These are phyloP conservation scores for Cladosporium colombiae DNA, from an alignment of 2,329 filamentous ascomycete species.

Conservation along the genomic window DNA sequence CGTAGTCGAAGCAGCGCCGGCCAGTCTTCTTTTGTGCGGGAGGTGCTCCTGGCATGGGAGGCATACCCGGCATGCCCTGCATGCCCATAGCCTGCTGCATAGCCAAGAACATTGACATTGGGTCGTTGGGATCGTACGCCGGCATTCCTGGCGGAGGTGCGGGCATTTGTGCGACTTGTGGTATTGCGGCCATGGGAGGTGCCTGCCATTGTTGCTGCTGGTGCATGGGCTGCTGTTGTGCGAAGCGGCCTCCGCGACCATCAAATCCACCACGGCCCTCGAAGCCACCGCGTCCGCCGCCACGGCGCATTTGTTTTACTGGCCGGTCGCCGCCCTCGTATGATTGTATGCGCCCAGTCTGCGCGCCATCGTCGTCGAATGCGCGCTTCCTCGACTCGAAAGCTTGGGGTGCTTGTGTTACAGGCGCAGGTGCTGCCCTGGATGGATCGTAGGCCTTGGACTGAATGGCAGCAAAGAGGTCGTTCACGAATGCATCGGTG, in stretches of 20 bases:
- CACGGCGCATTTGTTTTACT: slow-evolving; percentile 63
- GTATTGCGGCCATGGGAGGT: slow-evolving; percentile 25
- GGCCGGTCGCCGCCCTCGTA: slow-evolving; percentile 44
- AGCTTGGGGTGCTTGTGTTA: slow-evolving; percentile 1
- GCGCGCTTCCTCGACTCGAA: slow-evolving; percentile 56
- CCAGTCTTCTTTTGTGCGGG: slow-evolving; percentile 18
- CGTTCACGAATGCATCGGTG: slow-evolving; percentile 64
- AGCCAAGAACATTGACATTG: slow-evolving; percentile 62
- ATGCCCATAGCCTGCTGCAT: slow-evolving; percentile 60
- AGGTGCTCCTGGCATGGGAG: slow-evolving; percentile 28
- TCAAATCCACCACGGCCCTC: slow-evolving; percentile 37
- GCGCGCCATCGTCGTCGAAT: slow-evolving; percentile 57
- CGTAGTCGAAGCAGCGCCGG: slow-evolving; percentile 67
- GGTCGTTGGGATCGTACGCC: slow-evolving; percentile 60
- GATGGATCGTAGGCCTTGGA: slow-evolving; percentile 50
- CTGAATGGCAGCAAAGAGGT: slow-evolving; percentile 67
- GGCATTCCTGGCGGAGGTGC: slow-evolving; percentile 48
- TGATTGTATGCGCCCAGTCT: slow-evolving; percentile 25
- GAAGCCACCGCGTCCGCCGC: slow-evolving; percentile 41
- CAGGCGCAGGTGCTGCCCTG: slow-evolving; percentile 21
- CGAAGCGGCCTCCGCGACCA: slow-evolving; percentile 40
- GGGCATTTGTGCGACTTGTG: slow-evolving; percentile 35
- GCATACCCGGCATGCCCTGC: slow-evolving; percentile 48
- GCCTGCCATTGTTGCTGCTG: slow-evolving; percentile 26
- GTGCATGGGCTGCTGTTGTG: slow-evolving; percentile 19